Evolutionary conservation across 768 basidiomycete genomes (phyloP), one percentile per base, ranked within the genome.

Genomic region (Lactifluus subvellereus): DNA sequence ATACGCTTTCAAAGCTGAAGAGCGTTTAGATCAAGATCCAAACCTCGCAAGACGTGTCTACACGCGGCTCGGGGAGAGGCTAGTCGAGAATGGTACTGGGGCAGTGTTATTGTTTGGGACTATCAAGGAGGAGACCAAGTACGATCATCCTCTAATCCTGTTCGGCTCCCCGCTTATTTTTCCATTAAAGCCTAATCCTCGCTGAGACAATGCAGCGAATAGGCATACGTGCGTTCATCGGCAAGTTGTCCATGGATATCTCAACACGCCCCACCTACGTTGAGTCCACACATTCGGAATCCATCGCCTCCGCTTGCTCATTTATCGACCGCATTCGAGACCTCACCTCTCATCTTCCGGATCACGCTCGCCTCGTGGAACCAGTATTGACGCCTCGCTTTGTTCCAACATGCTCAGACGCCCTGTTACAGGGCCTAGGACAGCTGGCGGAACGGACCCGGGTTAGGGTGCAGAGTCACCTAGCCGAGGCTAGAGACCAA

Each of bases 321-420:
- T 95, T 94, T 67, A 79, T 87, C 49, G 70, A 77, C 3, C 73
- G 72, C 27, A 86, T 88, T 56, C 72, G 70, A 32, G 69, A 73
- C 0, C 71, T 82, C 9, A 74, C 76, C 5, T 68, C 75, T 5
- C 60, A 74, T 22, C 71, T 84, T 0, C 79, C 80, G 0, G 53
- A 70, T 3, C 78, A 84, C 66, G 69, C 71, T 49, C 78, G 80
- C 10, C 78, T 91, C 9, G 80, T 94, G 4, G 82, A 88, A 60
- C 94, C 94, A 1, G 89, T 95, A 10, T 73, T 96, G 59, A 94
- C 94, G 0, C 94, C 94, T 0, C 84, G 94, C 18, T 96, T 95
- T 66, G 86, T 95, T 3, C 94, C 94, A 1, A 92, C 92, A 0
- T 95, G 92, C 71, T 88, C 90, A 2, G 78, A 89, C 54, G 83